Base-by-base conservation (phyloP, 2,329 filamentous ascomycete genomes). In the Trichoderma atrobrunneum region DNA sequence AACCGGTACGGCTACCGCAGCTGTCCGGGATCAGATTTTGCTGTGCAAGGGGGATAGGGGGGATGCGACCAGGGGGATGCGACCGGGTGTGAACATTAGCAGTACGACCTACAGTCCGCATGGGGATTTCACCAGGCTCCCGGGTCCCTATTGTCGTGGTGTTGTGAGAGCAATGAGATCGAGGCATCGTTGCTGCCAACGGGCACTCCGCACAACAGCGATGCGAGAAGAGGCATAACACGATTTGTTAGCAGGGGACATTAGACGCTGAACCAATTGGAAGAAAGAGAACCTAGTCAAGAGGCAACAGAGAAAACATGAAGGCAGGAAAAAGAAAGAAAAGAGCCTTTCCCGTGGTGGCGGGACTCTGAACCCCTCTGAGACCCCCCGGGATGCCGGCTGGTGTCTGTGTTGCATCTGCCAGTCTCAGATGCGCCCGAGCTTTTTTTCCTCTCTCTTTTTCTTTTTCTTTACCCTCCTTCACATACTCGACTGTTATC, bases 381-480 rank as follows among this genome's bases (percentile, higher is more conserved):
- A 30, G 36, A 21, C 36, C 12, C 18, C 56, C 66, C 66, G 54
- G 65, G 65, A 60, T 68, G 65, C 64, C 32, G 56, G 54, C 30
- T 48, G 32, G 60, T 28, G 57, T 70, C 67, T 62, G 56, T 70
- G 67, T 62, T 61, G 54, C 67, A 36, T 70, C 67, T 70, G 57
- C 32, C 67, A 70, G 67, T 70, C 67, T 62, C 30, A 62, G 67
- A 62, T 43, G 34, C 36, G 57, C 67, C 48, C 67, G 67, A 70
- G 57, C 67, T 18, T 62, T 61, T 62, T 54, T 61, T 8, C 51
- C 32, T 26, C 24, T 62, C 12, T 61, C 26, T 67, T 67, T 32
- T 60, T 34, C 34, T 69, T 69, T 61, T 34, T 30, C 18, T 34
- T 8, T 62, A 24, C 30, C 39, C 28, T 70, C 21, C 24, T 32